Percentiles rank a stretch among this genome's conserved stretches.
Evolutionary conservation across 331 rosid genomes (phyloP).

Genomic region (Phaseolus coccineus): DNA sequence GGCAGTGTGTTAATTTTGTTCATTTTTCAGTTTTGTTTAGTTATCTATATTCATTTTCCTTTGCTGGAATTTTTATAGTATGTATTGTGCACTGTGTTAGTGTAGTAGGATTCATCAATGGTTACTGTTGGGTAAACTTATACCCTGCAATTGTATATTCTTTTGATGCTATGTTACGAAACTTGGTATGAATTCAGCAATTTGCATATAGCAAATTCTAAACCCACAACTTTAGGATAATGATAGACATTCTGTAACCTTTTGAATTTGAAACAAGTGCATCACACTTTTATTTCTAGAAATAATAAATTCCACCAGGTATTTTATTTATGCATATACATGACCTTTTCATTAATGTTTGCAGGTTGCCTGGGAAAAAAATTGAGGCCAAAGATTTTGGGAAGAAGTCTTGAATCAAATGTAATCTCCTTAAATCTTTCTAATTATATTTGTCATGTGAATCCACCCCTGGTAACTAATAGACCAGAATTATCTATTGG

Average conservation of each 20-base stretch:
- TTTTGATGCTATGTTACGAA: background rate
- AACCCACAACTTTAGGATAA: background rate
- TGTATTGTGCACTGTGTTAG: background rate
- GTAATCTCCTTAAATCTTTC: constrained; percentile 56
- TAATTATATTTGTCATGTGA: constrained; percentile 15
- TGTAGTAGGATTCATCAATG: background rate
- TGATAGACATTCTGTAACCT: background rate
- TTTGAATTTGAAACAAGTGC: constrained; percentile 9
- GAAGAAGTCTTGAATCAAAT: constrained; percentile 62
- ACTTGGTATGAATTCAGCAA: background rate
- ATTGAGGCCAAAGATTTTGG: constrained; percentile 76
- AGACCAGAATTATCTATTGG: constrained; percentile 20
- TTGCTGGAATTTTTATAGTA: background rate
- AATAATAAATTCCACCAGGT: background rate
- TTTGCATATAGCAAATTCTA: constrained; percentile 8
- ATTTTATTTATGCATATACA: background rate
- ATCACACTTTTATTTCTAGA: background rate
- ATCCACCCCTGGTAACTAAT: background rate
- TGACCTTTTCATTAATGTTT: constrained; percentile 27
- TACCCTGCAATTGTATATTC: background rate
- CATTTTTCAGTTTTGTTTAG: background rate
- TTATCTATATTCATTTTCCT: background rate
- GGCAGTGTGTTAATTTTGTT: background rate
- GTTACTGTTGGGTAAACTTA: background rate
- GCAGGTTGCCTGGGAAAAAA: constrained; percentile 90